Evolutionary conservation across 2,329 filamentous ascomycete species (phyloP), one percentile per base, ranked within the genome.

Genomic region (Aureobasidium sp.): DNA sequence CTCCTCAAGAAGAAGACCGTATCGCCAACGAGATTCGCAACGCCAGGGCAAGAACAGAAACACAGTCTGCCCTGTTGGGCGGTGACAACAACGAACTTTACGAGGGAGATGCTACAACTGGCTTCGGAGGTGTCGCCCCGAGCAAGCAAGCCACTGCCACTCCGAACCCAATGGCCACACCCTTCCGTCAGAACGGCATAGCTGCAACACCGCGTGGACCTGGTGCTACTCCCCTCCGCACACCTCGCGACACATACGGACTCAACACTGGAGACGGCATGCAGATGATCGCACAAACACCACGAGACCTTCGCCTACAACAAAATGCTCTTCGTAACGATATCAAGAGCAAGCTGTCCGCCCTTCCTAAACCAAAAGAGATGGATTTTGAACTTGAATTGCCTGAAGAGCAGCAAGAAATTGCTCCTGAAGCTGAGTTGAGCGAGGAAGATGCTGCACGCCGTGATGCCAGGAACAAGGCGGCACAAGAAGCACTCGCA

Each of bases 21-120:
- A 96, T 99, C 67, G 94, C 95, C 70, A 99, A 98, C 77, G 96
- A 99, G 79, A 95, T 98, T 69, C 90, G 91, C 66, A 98, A 99
- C 76, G 97, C 98, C 55, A 89, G 93, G 69, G 93, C 96, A 10
- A 83, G 98, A 59, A 98, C 94, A 1, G 93, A 97, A 75, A 98
- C 95, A 0, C 93, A 98, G 73, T 98, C 96, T 25, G 97, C 93
- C 13, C 83, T 99, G 11, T 85, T 99, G 0, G 96, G 96, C 68
- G 96, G 95, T 18, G 96, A 99, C 70, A 98, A 98, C 73, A 95
- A 94, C 0, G 93, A 94, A 50, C 85, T 99, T 15, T 88, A 94
- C 66, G 93, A 97, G 74, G 94, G 94, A 8, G 82, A 86, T 51
- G 90, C 88, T 4, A 97, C 95, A 15, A 97, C 95, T 9, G 95